Percentiles rank a stretch among this genome's conserved stretches.
phyloP scores from a whole-genome alignment of 176 grass and related monocot genomes.

The Ampelocalamus luodianensis region DNA sequence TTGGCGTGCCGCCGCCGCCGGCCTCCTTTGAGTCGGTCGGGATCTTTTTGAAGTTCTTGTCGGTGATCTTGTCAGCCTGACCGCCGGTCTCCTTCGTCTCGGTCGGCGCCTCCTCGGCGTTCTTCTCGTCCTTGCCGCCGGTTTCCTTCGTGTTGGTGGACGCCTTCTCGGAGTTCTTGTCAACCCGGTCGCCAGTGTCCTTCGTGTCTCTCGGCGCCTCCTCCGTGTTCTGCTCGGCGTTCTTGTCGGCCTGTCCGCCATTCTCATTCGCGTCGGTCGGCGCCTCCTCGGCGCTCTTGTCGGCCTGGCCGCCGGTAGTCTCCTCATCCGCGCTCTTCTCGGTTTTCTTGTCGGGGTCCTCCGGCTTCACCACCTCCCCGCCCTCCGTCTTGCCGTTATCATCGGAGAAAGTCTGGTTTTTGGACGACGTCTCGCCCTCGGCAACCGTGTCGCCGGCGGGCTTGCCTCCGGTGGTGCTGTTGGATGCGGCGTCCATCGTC shows the following conservation, averaged over 20 bases:
- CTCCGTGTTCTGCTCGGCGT: background rate
- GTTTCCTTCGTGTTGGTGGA: background rate
- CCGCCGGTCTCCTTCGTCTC: too few species aligned
- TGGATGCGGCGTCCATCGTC: slow-evolving; percentile 1
- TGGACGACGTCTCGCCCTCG: slow-evolving; percentile 40
- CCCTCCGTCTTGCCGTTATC: slow-evolving; percentile 77
- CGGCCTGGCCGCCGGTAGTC: background rate
- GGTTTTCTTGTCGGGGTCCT: slow-evolving; percentile 49
- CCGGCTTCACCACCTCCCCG: slow-evolving; percentile 58
- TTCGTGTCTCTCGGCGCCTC: slow-evolving; percentile 39
- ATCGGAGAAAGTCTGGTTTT: slow-evolving; percentile 53
- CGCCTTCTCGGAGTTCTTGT: background rate
- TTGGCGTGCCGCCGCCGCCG: background rate
- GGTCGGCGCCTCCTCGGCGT: background rate
- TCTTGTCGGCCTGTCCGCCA: too few species aligned
- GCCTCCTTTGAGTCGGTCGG: background rate
- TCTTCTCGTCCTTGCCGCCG: background rate
- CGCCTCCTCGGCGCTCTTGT: background rate
- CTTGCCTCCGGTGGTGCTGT: background rate
- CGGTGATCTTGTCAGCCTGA: too few species aligned
- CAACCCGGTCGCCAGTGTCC: background rate
- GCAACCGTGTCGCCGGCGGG: background rate
- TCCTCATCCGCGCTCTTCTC: slow-evolving; percentile 34
- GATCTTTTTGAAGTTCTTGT: too few species aligned
- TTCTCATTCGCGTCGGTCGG: too few species aligned